Evolutionary conservation across 2,329 filamentous ascomycete species (phyloP).

Genomic region (Cryphonectria naterciae): DNA sequence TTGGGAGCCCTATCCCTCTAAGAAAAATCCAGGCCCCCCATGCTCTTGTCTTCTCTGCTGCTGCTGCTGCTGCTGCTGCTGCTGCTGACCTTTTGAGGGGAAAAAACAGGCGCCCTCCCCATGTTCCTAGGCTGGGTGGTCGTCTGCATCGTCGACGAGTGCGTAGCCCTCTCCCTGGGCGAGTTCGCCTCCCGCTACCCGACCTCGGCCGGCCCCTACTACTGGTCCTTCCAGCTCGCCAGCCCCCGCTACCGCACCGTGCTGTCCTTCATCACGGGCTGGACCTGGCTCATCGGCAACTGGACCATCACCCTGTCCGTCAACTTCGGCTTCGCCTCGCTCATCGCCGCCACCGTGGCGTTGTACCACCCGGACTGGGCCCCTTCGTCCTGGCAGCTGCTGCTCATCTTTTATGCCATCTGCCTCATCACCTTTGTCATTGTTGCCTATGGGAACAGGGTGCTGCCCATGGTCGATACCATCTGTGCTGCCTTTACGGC

Average conservation of each 20-base stretch:
- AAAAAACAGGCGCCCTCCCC: conserved; percentile 49
- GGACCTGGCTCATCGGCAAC: conserved; percentile 57
- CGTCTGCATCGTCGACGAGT: conserved; percentile 56
- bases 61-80: too few relatives aligned
- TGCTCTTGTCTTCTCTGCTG: neutral
- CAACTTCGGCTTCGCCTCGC: conserved; percentile 59
- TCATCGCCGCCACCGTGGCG: conserved; percentile 55
- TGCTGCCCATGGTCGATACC: conserved; percentile 63
- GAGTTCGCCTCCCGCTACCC: conserved; percentile 57
- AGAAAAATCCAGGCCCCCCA: neutral
- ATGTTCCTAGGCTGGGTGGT: conserved; percentile 63
- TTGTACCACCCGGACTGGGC: conserved; percentile 59
- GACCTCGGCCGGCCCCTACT: conserved; percentile 56
- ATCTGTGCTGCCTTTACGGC: conserved; percentile 58
- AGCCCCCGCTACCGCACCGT: conserved; percentile 45
- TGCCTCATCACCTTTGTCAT: conserved; percentile 59
- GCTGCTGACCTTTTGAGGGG: too few relatives aligned
- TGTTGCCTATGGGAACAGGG: conserved; percentile 60
- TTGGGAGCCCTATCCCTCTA: neutral
- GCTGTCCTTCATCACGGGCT: conserved; percentile 56
- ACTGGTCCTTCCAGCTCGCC: conserved; percentile 57
- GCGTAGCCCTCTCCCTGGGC: conserved; percentile 53
- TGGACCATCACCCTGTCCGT: conserved; percentile 58
- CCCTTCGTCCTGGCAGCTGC: conserved; percentile 59
- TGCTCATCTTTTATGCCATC: conserved; percentile 65